Base-by-base conservation (phyloP, 441 rosid genomes). In the Eruca vesicaria region DNA sequence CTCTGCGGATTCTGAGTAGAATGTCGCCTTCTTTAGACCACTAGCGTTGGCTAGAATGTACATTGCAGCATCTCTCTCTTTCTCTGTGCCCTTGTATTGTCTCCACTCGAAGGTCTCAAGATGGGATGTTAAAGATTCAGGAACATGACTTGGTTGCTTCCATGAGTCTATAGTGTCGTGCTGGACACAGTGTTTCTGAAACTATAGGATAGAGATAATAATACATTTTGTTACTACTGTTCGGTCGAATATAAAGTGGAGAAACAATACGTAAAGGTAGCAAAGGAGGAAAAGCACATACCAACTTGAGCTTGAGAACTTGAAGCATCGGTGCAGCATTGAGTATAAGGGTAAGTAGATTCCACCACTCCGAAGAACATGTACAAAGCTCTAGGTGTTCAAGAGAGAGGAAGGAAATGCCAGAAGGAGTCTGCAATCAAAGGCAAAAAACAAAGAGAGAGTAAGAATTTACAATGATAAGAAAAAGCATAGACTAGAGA, bases 11-110 rank as follows among this genome's bases (percentile, higher is more conserved):
- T 29, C 0, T 29, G 32, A 29, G 32, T 29, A 29, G 32, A 29
- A 5, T 29, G 7, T 29, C 32, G 32, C 32, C 32, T 43, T n/a
- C n/a, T 43, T 38, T 11, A 1, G 6, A 5, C 33, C 35, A n/a
- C n/a, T n/a, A n/a, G n/a, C n/a, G n/a, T 63, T 63, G 28, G 38
- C 41, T 33, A 63, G 41, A 6, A 72, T 72, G 63, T 52, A 72
- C 41, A 35, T 53, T 26, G 63, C 69, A 35, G 38, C 41, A 63
- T 72, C 63, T 7, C 12, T 23, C 56, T 63, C n/a, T n/a, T 35
- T 18, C 63, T 35, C 41, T 31, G 66, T 63, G 28, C 56, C 70
- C 1, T 23, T n/a, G n/a, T n/a, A n/a, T n/a, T n/a, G n/a, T n/a
- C 63, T 72, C 76, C 76, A 63, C n/a, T n/a, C n/a, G n/a, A n/a